Evolutionary conservation across 768 basidiomycete genomes (phyloP), one percentile per base, ranked within the genome.

Genomic region (Pluteus cervinus): DNA sequence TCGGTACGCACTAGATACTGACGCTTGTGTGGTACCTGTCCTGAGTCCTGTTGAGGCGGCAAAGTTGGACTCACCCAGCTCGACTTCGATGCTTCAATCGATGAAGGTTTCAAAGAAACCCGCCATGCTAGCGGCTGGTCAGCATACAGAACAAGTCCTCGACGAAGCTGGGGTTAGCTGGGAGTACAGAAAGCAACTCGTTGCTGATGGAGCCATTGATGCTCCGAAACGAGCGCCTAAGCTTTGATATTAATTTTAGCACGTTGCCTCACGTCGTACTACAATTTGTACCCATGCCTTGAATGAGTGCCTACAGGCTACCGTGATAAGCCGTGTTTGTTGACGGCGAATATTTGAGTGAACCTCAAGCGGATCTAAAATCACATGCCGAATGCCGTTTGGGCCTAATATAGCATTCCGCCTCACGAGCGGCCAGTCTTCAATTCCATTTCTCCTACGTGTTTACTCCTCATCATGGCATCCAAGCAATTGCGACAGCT

Each of bases 21-120:
- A 88, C 41, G 79, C 82, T 6, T 88, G 86, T 51, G 71, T 70
- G 7, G 58, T 83, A 10, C 85, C 86, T 0, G 79, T 88, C 21
- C 64, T 87, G 18, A 67, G 74, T 4, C 71, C 80, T 0, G 49
- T 58, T 17, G 85, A 88, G 65, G 83, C 81, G 4, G 69, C 65
- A 2, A 57, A 53, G 22, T 53, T 71, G 17, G 58, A 68, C 39
- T 47, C 63, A 10, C 49, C 63, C 3, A 57, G 73, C 14, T 79
- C 82, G 4, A 38, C 47, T 18, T 36, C 54, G 9, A 25, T 60
- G 7, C 51, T 76, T 16, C 29, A 53, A 26, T n/a, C n/a, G n/a
- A n/a, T n/a, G n/a, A n/a, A n/a, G n/a, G n/a, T n/a, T n/a, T n/a
- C n/a, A n/a, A n/a, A n/a, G n/a, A n/a, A n/a, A n/a, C n/a, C n/a